phyloP scores from a whole-genome alignment of 2,329 filamentous ascomycete genomes.

The Cercospora zeae-maydis region DNA sequence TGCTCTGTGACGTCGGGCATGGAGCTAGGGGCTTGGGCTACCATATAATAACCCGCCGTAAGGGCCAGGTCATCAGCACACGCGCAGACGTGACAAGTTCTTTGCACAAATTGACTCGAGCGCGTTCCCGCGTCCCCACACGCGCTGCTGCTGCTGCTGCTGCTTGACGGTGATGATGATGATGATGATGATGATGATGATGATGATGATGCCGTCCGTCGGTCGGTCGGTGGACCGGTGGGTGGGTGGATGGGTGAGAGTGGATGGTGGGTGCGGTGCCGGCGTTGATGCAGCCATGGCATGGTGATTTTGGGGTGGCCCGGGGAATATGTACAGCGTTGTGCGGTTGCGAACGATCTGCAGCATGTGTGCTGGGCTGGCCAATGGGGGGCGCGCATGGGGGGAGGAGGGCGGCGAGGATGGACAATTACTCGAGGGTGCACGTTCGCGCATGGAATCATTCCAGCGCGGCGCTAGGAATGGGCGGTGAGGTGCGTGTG shows the following conservation, averaged over 20 bases:
- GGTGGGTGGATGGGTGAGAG: no score
- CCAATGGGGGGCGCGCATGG: background rate
- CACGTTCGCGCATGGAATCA: conserved; percentile 18
- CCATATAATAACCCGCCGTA: conserved; percentile 18
- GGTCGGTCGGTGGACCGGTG: no score
- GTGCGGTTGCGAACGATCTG: conserved; percentile 31
- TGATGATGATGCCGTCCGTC: no score
- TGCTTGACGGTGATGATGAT: no score
- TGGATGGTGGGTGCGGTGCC: no score
- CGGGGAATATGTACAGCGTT: conserved; percentile 19
- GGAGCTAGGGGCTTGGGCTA: conserved; percentile 22
- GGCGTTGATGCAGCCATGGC: no score
- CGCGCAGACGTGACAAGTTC: background rate
- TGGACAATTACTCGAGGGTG: conserved; percentile 13
- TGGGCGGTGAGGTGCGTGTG: conserved; percentile 28
- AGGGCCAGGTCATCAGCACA: background rate
- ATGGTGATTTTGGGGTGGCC: no score
- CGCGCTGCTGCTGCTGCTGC: background rate
- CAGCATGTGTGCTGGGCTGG: background rate
- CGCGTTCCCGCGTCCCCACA: background rate
- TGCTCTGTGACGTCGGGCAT: conserved; percentile 26
- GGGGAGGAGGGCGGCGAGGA: background rate
- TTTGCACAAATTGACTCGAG: conserved; percentile 15
- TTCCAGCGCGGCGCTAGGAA: conserved; percentile 23
- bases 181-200: no score